phyloP scores from a whole-genome alignment of 2,329 filamentous ascomycete species.

The Xylaria sp. region DNA sequence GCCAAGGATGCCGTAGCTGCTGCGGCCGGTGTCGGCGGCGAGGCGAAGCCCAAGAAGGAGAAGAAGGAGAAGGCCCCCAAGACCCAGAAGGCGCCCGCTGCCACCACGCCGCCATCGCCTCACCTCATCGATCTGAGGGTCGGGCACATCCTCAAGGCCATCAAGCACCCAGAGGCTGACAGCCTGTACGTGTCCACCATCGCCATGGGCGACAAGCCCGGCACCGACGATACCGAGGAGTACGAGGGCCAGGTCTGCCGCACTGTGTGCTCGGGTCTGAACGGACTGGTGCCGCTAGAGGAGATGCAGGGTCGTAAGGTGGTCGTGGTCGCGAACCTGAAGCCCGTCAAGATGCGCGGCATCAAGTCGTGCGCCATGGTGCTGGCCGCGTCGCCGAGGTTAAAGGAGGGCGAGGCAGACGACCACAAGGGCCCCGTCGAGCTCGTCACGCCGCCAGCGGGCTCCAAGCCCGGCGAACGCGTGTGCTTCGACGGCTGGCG shows the following conservation, averaged over 20 bases:
- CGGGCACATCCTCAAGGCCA: constrained; percentile 95
- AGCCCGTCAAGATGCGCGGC: constrained; percentile 99
- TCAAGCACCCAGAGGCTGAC: constrained; percentile 96
- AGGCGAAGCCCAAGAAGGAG: constrained; percentile 74
- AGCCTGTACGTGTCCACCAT: constrained; percentile 96
- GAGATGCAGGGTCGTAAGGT: constrained; percentile 98
- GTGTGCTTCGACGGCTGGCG: constrained; percentile 96
- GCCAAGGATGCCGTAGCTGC: constrained; percentile 65
- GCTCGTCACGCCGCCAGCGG: constrained; percentile 84
- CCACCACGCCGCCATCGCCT: constrained; percentile 81
- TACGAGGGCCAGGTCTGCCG: constrained; percentile 91
- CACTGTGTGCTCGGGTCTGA: constrained; percentile 96
- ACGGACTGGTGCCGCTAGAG: constrained; percentile 89
- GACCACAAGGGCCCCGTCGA: constrained; percentile 92
- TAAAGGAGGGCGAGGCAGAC: constrained; percentile 83
- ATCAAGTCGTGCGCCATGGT: constrained; percentile 84
- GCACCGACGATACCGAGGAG: constrained; percentile 88
- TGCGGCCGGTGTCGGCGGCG: constrained; percentile 52
- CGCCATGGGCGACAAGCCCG: constrained; percentile 87
- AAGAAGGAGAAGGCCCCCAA: constrained; percentile 92
- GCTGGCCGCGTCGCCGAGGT: constrained; percentile 86
- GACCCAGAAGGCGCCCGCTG: constrained; percentile 72
- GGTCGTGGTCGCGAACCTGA: constrained; percentile 95
- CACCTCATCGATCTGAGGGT: constrained; percentile 93
- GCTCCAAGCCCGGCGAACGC: constrained; percentile 82